Evolutionary conservation across 345 rosid genomes (phyloP).

Genomic region (Bruguiera parviflora): DNA sequence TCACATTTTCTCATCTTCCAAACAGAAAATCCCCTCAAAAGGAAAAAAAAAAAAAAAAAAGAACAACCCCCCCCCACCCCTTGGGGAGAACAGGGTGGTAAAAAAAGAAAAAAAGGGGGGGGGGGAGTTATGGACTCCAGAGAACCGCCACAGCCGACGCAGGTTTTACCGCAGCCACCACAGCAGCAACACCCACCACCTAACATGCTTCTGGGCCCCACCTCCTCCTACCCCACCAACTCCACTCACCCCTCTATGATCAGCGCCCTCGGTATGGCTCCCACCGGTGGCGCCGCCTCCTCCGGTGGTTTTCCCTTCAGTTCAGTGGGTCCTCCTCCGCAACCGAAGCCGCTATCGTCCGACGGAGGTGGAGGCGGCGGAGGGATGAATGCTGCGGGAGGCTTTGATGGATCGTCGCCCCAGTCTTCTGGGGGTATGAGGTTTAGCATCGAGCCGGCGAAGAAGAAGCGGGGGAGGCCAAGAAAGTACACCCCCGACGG

Average conservation of each 20-base stretch:
- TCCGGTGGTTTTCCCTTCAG: slow-evolving; percentile 27
- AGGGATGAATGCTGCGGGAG: not conserved
- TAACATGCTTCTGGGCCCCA: slow-evolving; percentile 18
- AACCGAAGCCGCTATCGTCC: slow-evolving; percentile 16
- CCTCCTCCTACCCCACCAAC: slow-evolving; percentile 8
- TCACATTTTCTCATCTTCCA: slow-evolving; percentile 13
- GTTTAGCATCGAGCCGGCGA: slow-evolving; percentile 50
- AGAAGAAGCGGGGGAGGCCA: slow-evolving; percentile 92
- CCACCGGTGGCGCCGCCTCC: not conserved
- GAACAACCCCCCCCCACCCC: not conserved
- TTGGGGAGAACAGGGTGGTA: no score
- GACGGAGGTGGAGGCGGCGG: slow-evolving; percentile 16
- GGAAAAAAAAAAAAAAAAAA: no score
- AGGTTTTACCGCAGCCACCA: slow-evolving; percentile 5
- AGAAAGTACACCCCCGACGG: slow-evolving; percentile 88
- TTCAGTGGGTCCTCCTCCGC: slow-evolving; percentile 22
- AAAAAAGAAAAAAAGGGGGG: no score
- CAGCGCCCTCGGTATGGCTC: slow-evolving; percentile 11
- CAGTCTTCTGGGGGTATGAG: slow-evolving; percentile 36
- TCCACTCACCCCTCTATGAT: slow-evolving; percentile 13
- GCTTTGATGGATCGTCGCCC: slow-evolving; percentile 63
- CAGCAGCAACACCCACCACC: slow-evolving; percentile 9
- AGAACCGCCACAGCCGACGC: slow-evolving; percentile 18
- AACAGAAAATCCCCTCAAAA: slow-evolving; percentile 1
- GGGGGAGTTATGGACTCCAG: slow-evolving; percentile 16